Conservation (phyloP, 164 flowering plant species). For the Pachysandra terminalis region DNA sequence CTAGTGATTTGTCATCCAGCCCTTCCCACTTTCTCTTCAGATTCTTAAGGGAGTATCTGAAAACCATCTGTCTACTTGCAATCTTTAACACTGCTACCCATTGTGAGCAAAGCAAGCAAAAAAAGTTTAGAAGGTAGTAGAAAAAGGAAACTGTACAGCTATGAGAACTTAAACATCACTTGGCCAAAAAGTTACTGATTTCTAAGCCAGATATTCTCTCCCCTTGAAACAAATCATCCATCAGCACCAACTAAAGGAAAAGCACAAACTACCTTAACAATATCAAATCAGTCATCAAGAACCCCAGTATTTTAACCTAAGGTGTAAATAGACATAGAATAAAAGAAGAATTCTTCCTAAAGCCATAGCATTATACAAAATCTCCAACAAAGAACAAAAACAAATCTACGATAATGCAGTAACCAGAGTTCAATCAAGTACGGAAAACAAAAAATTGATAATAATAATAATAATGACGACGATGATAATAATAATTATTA, state of each 20-base stretch:
- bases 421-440: too few relatives aligned
- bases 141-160: not conserved
- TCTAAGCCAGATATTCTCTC: not conserved
- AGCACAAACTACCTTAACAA: too few relatives aligned
- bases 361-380: too few relatives aligned
- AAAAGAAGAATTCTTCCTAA: too few relatives aligned
- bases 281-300: too few relatives aligned
- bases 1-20: conserved; percentile 7
- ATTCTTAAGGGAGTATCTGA: conserved; percentile 17
- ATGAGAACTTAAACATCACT: not conserved
- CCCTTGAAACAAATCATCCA: conserved; percentile 3
- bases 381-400: too few relatives aligned
- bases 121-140: not conserved
- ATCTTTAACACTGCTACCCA: not conserved
- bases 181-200: not conserved
- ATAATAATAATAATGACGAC: too few relatives aligned
- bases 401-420: too few relatives aligned
- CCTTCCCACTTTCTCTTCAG: conserved; percentile 10
- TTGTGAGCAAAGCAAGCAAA: not conserved
- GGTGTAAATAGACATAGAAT: too few relatives aligned
- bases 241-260: conserved; percentile 1
- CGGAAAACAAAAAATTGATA: too few relatives aligned
- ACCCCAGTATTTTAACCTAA: too few relatives aligned
- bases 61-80: conserved; percentile 14
- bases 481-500: too few relatives aligned